Conservation (phyloP, 2,329 filamentous ascomycete genomes). For the Meredithiella fracta region DNA sequence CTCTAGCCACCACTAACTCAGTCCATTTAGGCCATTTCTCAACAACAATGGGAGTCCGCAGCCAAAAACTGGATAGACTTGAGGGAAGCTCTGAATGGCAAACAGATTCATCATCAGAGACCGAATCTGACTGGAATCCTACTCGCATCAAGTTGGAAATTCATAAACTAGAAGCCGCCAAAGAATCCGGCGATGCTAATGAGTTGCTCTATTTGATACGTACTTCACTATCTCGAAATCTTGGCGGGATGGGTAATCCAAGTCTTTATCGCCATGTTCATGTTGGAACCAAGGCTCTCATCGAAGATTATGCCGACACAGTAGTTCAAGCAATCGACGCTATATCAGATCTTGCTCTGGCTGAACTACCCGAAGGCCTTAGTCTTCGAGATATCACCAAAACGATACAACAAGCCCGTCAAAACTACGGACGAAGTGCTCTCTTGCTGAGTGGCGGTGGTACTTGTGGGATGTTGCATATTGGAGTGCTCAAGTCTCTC, state of each 20-base stretch:
- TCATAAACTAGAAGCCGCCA: conserved; percentile 56
- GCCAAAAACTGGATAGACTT: conserved; percentile 60
- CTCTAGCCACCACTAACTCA: background rate
- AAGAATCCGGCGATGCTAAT: conserved; percentile 52
- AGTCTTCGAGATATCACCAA: conserved; percentile 47
- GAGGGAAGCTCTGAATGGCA: conserved; percentile 79
- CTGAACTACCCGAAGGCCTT: conserved; percentile 33
- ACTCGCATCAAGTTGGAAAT: conserved; percentile 53
- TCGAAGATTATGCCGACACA: conserved; percentile 74
- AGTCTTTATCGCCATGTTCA: conserved; percentile 71
- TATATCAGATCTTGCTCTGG: conserved; percentile 45
- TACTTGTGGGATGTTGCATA: conserved; percentile 83
- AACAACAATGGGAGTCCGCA: conserved; percentile 57
- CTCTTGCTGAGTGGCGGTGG: conserved; percentile 71
- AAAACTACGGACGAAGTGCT: conserved; percentile 73
- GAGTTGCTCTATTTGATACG: conserved; percentile 68
- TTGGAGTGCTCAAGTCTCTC: conserved; percentile 70
- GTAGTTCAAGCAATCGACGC: conserved; percentile 57
- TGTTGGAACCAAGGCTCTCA: conserved; percentile 70
- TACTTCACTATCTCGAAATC: conserved; percentile 60
- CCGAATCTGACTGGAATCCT: conserved; percentile 50
- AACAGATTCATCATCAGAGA: conserved; percentile 22
- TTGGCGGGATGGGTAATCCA: conserved; percentile 74
- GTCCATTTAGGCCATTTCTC: conserved; percentile 42
- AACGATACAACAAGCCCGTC: conserved; percentile 52